Base-by-base conservation (phyloP, 306 rosid genomes). In the Glycine latifolia region DNA sequence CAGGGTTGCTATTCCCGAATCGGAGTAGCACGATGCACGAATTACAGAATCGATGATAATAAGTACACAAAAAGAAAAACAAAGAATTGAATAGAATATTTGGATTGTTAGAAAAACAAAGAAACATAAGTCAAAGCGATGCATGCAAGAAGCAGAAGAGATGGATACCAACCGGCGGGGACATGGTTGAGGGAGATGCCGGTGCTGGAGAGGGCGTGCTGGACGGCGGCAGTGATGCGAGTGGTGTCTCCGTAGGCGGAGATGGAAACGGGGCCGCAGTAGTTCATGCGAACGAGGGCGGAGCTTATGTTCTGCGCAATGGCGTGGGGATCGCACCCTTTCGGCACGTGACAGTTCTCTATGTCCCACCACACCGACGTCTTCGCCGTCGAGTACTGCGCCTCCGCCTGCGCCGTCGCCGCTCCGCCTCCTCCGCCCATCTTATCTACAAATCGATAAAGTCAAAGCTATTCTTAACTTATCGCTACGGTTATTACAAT, bases 341-440 rank as follows among this genome's bases (percentile, higher is more conserved):
- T 90, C 0, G 94, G 95, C 0, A 94, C 98, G 15, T 91, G 98
- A 55, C 98, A 94, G 86, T 94, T 94, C 86, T 94, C 98, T 59
- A 94, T 94, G 68, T 94, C 98, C 98, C 98, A 94, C 98, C 98
- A 94, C 60, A 94, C 95, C 2, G 98, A 94, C 0, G 88, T 91
- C 89, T 94, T 94, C 7, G 97, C 98, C 74, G 76, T 5, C 7
- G 76, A 83, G 43, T 94, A 91, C 85, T 91, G 98, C 5, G 77
- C 71, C 86, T 94, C 98, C 79, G 90, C 90, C 56, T 71, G 65
- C 20, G 73, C 66, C 49, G 81, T 52, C 2, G 70, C 14, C 44
- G 44, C 76, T 53, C 80, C 82, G 33, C 67, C 85, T 79, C 78
- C 84, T 79, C 78, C 84, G 75, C 83, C 84, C 87, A 83, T 11